Evolutionary conservation across 176 grass and related monocot species (phyloP).

Genomic region (Zoysia pacifica): DNA sequence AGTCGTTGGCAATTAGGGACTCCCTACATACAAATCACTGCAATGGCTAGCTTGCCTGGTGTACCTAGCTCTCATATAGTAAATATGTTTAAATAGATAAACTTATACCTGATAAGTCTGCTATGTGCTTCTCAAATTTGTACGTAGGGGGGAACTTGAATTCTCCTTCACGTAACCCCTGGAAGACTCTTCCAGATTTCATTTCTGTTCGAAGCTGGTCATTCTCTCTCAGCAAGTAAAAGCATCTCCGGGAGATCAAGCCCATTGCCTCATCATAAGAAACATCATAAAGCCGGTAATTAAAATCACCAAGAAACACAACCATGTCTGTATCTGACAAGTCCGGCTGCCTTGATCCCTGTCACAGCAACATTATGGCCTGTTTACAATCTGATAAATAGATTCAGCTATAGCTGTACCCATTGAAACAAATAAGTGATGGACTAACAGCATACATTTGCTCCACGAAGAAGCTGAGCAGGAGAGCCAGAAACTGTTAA

Average conservation of each 20-base stretch:
- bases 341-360: conserved; percentile 65
- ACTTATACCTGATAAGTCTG: conserved; percentile 68
- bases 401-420: conserved; percentile 17
- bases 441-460: conserved; percentile 71
- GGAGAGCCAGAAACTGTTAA: conserved; percentile 61
- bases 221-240: conserved; percentile 69
- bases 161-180: conserved; percentile 82
- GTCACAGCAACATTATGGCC: conserved; percentile 32
- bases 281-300: conserved; percentile 76
- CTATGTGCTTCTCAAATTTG: conserved; percentile 84
- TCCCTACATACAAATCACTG: background rate
- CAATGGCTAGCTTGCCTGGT: background rate
- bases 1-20: background rate
- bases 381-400: conserved; percentile 37
- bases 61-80: conserved; percentile 12
- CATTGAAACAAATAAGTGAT: conserved; percentile 24
- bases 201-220: conserved; percentile 90
- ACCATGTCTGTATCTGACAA: conserved; percentile 81
- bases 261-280: conserved; percentile 80
- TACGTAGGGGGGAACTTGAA: conserved; percentile 85
- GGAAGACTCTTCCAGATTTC: conserved; percentile 81
- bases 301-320: conserved; percentile 95
- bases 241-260: conserved; percentile 60
- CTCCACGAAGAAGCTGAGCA: conserved; percentile 53
- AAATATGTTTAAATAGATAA: conserved; percentile 18